Percentiles rank a stretch among this genome's conserved stretches.
phyloP scores from a whole-genome alignment of 2,329 filamentous ascomycete genomes.

The Aspergillus tubingensis region DNA sequence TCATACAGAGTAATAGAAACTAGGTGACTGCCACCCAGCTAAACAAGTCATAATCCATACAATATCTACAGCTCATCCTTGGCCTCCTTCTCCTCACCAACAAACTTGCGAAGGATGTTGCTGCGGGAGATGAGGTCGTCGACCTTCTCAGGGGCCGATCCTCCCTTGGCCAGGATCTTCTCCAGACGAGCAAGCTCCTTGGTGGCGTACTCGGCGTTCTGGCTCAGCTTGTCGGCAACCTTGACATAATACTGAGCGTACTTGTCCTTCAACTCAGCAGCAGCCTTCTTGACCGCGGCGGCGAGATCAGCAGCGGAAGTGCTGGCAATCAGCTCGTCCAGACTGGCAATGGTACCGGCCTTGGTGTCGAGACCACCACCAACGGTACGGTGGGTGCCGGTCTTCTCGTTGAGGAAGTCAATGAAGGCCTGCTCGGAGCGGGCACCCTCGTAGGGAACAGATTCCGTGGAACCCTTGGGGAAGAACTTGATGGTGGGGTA shows the following conservation, averaged over 20 bases:
- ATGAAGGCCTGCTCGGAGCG: constrained; percentile 77
- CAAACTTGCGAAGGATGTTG: constrained; percentile 83
- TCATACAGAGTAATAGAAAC: neutral
- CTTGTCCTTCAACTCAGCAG: constrained; percentile 69
- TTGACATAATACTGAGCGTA: constrained; percentile 94
- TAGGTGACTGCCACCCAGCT: neutral
- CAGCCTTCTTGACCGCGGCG: constrained; percentile 71
- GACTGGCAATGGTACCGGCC: constrained; percentile 77
- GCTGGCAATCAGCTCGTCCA: constrained; percentile 76
- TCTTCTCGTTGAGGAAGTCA: constrained; percentile 81
- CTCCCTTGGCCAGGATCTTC: constrained; percentile 81
- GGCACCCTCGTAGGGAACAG: constrained; percentile 71
- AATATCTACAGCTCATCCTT: constrained; percentile 66
- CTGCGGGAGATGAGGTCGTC: constrained; percentile 84
- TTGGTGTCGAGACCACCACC: constrained; percentile 77
- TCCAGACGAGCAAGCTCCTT: constrained; percentile 85
- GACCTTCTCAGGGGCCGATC: constrained; percentile 78
- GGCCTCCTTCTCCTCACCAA: constrained; percentile 57
- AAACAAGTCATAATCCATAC: constrained; percentile 5
- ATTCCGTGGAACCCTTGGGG: constrained; percentile 75
- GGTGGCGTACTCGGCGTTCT: constrained; percentile 74
- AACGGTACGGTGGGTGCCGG: constrained; percentile 78
- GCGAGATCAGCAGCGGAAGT: constrained; percentile 65
- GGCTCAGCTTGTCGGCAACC: constrained; percentile 79
- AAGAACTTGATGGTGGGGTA: constrained; percentile 99